These are phyloP conservation scores for Ambrosiella xylebori DNA, from an alignment of 2,329 filamentous ascomycete species.

Conservation along the genomic window DNA sequence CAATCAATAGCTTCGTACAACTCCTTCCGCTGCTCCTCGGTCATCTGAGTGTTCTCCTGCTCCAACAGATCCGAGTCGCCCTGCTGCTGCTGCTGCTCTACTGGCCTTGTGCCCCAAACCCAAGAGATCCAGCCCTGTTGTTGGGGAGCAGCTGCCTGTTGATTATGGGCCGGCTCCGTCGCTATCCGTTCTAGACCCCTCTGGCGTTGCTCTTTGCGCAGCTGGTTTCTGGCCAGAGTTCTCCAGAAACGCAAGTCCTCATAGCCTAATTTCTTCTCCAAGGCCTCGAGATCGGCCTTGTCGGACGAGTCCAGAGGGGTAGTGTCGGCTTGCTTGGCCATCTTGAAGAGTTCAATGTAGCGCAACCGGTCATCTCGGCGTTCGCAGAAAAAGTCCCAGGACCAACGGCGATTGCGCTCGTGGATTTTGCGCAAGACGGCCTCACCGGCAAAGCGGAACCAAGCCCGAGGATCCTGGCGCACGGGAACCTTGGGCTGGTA, in stretches of 20 bases:
- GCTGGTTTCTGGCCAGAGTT: slow-evolving; percentile 78
- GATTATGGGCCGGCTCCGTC: slow-evolving; percentile 44
- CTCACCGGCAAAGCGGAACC: slow-evolving; percentile 80
- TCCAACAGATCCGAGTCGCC: slow-evolving; percentile 23
- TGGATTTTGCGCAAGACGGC: slow-evolving; percentile 88
- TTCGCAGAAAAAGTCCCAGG: slow-evolving; percentile 90
- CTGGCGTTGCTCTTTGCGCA: slow-evolving; percentile 57
- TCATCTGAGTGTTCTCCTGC: slow-evolving; percentile 65
- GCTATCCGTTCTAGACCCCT: slow-evolving; percentile 27
- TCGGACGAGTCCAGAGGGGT: slow-evolving; percentile 54
- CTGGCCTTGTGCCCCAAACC: slow-evolving; percentile 69
- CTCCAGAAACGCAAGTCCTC: slow-evolving; percentile 97
- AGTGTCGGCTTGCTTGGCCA: slow-evolving; percentile 43
- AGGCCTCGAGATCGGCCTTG: slow-evolving; percentile 48
- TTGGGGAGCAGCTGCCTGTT: slow-evolving; percentile 22
- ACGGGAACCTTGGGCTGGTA: slow-evolving; percentile 69
- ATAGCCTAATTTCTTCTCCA: slow-evolving; percentile 81
- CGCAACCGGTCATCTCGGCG: slow-evolving; percentile 72
- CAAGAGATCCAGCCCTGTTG: slow-evolving; percentile 79
- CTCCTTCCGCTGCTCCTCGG: slow-evolving; percentile 88
- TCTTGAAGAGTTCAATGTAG: slow-evolving; percentile 89
- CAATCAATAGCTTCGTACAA: slow-evolving; percentile 96
- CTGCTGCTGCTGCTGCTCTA: slow-evolving; percentile 35
- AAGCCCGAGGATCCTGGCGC: slow-evolving; percentile 81
- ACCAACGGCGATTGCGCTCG: slow-evolving; percentile 81